Evolutionary conservation across 441 rosid species (phyloP), one percentile per base, ranked within the genome.

Genomic region (Gossypium schwendimanii): DNA sequence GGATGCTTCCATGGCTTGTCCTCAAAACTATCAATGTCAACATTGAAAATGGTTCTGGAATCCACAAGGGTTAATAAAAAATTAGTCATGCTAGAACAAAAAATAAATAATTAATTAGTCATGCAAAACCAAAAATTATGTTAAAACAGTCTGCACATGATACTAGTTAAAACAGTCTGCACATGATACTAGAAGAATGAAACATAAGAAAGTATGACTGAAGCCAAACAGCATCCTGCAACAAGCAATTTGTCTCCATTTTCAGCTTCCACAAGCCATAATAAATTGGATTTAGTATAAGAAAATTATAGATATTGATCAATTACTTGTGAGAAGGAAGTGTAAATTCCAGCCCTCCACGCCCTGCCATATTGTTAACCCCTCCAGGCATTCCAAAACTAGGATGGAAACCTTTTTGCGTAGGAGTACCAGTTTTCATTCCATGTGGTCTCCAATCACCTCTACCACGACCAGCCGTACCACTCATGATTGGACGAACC

Each of bases 251-350:
- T 64, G 57, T 28, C 17, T 47, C 39, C 18, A 36, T 58, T 20
- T 64, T 45, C 10, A 23, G 70, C 39, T 45, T 45, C 55, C 24
- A 47, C 21, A 45, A 45, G 14, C 55, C 39, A 65, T 14, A 6
- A 45, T 14, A 45, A 65, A 65, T 23, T 65, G 57, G 15, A 45
- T 45, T 17, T 15, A 15, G 26, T 26, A 17, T 15, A 55, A 67
- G 9, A 49, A 26, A 26, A 66, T 24, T 4, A 67, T 49, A 77
- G 76, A 72, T 50, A 76, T 9, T n/a, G 52, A 76, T 75, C 17
- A 21, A 47, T 85, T 88, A 95, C 99, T 90, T 95, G 93, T 95
- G 98, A 64, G 98, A 89, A 79, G 99, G 99, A 83, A 93, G 97
- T 2, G 97, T 92, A 76, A 95, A 95, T 44, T 95, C 99, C 76